phyloP scores from a whole-genome alignment of 225 moss, liverwort and hornwort genomes.

The Asterella californica region DNA sequence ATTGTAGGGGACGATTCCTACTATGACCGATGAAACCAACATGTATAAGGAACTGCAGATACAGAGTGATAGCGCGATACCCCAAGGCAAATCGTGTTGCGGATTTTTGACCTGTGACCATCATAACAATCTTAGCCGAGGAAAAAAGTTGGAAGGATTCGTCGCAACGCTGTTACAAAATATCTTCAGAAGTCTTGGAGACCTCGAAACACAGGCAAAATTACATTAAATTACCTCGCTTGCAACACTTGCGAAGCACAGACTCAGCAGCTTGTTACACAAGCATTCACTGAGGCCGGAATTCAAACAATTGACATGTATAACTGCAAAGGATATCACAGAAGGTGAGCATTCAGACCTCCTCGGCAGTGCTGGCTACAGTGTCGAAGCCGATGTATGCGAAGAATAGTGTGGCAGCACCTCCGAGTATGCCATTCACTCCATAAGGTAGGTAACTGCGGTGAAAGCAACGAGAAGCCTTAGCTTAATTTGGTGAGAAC shows the following conservation, averaged over 20 bases:
- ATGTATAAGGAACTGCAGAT: conserved; percentile 87
- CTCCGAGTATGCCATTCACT: conserved; percentile 82
- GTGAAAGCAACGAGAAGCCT: conserved; percentile 6
- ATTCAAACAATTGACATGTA: neutral
- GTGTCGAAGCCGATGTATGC: conserved; percentile 96
- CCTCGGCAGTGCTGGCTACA: conserved; percentile 99
- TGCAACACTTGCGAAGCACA: neutral
- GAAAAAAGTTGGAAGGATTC: neutral
- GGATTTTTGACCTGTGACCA: conserved; percentile 75
- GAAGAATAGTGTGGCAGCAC: conserved; percentile 94
- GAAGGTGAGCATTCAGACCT: conserved; percentile 37
- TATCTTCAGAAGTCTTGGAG: neutral
- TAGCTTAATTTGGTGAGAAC: neutral
- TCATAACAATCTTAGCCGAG: neutral
- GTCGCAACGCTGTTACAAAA: neutral
- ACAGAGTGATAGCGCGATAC: conserved; percentile 72
- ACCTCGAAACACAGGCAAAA: neutral
- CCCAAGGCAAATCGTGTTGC: conserved; percentile 80
- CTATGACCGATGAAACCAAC: conserved; percentile 77
- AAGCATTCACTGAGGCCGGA: neutral
- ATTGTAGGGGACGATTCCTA: conserved; percentile 85
- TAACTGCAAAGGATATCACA: neutral
- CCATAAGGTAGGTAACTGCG: conserved; percentile 82
- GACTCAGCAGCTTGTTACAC: neutral
- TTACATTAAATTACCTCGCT: neutral